Evolutionary conservation across 176 grass and related monocot genomes (phyloP).

Genomic region (Oryza longistaminata): DNA sequence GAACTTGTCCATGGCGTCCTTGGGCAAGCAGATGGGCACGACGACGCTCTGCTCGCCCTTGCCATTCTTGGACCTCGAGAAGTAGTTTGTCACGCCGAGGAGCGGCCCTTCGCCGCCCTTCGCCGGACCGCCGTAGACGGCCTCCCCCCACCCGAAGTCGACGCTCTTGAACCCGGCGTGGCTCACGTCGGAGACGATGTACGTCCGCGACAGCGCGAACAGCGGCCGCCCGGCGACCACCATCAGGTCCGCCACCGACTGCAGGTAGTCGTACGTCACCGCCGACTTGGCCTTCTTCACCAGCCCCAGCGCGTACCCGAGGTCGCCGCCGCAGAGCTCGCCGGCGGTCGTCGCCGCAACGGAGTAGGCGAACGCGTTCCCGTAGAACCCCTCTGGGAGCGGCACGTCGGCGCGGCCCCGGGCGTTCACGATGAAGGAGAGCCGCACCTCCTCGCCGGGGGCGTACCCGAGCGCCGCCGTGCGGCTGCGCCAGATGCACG

Average conservation of each 20-base stretch:
- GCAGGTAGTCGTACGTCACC: slow-evolving; percentile 64
- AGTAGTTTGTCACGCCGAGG: slow-evolving; percentile 57
- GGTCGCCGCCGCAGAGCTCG: slow-evolving; percentile 37
- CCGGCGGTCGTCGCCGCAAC: slow-evolving; percentile 50
- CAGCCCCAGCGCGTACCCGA: slow-evolving; percentile 57
- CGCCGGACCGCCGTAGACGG: slow-evolving; percentile 59
- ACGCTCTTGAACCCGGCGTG: slow-evolving; percentile 56
- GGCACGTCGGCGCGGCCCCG: slow-evolving; percentile 40
- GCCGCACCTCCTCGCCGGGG: slow-evolving; percentile 53
- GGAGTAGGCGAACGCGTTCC: slow-evolving; percentile 72
- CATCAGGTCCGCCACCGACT: slow-evolving; percentile 63
- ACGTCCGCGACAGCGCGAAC: slow-evolving; percentile 43
- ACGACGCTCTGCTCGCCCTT: slow-evolving; percentile 54
- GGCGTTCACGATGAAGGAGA: slow-evolving; percentile 68
- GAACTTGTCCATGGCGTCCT: slow-evolving; percentile 68
- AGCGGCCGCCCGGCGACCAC: slow-evolving; percentile 45
- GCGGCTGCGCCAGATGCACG: slow-evolving; percentile 68
- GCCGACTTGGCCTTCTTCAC: slow-evolving; percentile 66
- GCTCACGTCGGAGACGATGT: slow-evolving; percentile 73
- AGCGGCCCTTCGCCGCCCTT: slow-evolving; percentile 51
- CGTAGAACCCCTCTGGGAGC: slow-evolving; percentile 66
- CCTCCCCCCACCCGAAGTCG: slow-evolving; percentile 76
- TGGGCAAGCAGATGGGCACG: slow-evolving; percentile 71
- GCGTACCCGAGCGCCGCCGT: slow-evolving; percentile 50
- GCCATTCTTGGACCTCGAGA: slow-evolving; percentile 48